Percentiles rank a stretch among this genome's conserved stretches.
Evolutionary conservation across 2,329 filamentous ascomycete species (phyloP).

Genomic region (Amauroascus niger): DNA sequence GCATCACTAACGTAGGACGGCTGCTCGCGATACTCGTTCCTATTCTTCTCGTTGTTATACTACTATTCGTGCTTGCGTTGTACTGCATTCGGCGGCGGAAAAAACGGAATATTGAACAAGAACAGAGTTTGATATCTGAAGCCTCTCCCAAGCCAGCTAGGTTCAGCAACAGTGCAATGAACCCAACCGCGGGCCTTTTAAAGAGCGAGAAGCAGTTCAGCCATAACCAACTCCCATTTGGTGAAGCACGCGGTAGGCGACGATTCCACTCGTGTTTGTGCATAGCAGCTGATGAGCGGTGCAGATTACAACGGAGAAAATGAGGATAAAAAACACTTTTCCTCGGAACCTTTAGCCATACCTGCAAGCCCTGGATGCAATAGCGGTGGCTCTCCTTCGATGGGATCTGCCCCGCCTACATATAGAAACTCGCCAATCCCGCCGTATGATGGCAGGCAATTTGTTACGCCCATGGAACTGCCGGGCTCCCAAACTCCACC

Average conservation of each 20-base stretch:
- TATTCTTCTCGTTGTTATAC: neutral
- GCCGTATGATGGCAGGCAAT: neutral
- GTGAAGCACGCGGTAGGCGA: neutral
- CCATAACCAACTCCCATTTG: neutral
- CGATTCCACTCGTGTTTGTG: neutral
- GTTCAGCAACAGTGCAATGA: neutral
- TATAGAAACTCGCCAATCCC: neutral
- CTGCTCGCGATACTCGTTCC: constrained; percentile 4
- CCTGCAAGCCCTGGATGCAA: neutral
- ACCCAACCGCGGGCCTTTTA: neutral
- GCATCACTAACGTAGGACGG: neutral
- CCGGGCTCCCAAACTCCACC: neutral
- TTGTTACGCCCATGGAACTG: neutral
- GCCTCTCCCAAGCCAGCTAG: neutral
- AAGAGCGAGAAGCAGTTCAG: neutral
- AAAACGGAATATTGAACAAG: neutral
- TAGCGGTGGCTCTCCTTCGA: neutral
- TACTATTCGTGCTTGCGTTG: neutral
- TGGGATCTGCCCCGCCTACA: neutral
- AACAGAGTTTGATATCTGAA: neutral
- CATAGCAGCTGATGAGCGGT: neutral
- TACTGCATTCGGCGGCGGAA: constrained; percentile 6
- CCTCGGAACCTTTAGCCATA: neutral
- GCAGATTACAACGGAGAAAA: neutral
- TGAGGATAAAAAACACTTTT: neutral